Conservation (phyloP, 129 eudicot genomes). For the Artemisia tridentata region DNA sequence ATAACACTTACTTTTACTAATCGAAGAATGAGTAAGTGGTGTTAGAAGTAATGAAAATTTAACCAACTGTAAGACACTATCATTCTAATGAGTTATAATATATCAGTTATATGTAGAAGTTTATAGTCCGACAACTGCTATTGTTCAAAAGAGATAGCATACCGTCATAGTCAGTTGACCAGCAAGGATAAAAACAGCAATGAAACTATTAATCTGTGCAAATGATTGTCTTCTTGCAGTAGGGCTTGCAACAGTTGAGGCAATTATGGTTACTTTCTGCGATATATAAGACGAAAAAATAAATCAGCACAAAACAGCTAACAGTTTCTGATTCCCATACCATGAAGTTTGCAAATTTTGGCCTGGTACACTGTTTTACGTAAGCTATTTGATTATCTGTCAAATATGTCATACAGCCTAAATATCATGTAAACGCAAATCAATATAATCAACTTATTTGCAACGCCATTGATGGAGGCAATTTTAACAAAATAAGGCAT, state of each 20-base stretch:
- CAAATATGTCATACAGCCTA: neutral
- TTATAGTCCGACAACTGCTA: neutral
- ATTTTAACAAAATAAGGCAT: neutral
- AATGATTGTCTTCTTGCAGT: constrained; percentile 72
- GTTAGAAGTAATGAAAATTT: too few relatives aligned
- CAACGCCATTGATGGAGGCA: neutral
- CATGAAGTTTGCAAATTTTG: too few relatives aligned
- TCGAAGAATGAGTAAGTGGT: neutral
- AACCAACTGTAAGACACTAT: neutral
- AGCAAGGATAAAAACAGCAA: constrained; percentile 85
- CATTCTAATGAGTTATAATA: neutral
- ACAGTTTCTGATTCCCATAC: too few relatives aligned
- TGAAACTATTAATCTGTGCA: constrained; percentile 89
- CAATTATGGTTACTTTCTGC: constrained; percentile 90
- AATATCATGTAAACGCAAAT: neutral
- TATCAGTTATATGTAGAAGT: neutral
- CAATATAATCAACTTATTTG: constrained; percentile 1
- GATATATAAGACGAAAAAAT: neutral
- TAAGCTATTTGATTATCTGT: neutral
- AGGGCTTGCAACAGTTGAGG: constrained; percentile 66
- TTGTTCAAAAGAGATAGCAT: constrained; percentile 22
- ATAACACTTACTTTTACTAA: neutral
- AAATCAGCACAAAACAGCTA: constrained; percentile 17
- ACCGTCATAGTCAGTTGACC: constrained; percentile 96
- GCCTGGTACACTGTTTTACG: neutral